Conservation (phyloP, 108 stramenopile species). For the Seminavis robusta region DNA sequence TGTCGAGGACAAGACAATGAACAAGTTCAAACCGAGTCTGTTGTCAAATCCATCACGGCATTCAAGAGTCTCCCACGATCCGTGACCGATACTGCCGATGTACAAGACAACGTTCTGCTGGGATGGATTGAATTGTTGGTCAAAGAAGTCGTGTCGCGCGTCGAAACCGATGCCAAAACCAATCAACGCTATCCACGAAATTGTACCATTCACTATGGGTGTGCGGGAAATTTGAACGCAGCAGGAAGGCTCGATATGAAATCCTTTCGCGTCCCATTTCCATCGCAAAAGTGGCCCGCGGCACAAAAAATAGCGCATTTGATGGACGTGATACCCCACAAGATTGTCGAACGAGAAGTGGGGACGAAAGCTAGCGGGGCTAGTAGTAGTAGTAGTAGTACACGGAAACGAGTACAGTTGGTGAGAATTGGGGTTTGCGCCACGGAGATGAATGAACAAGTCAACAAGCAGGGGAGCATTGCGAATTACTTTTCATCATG, state of each 20-base stretch:
- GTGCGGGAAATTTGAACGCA: constrained; percentile 17
- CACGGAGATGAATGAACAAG: no score
- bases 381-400: background rate
- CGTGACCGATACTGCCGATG: constrained; percentile 3
- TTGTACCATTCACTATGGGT: constrained; percentile 67
- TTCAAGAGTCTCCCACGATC: constrained; percentile 66
- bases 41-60: constrained; percentile 80
- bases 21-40: constrained; percentile 51
- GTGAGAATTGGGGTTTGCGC: no score
- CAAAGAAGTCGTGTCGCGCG: constrained; percentile 63
- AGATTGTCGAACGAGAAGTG: constrained; percentile 20
- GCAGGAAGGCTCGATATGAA: constrained; percentile 5
- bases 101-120: constrained; percentile 34
- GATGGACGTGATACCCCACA: constrained; percentile 27
- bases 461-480: no score
- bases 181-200: constrained; percentile 72
- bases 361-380: background rate
- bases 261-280: constrained; percentile 17
- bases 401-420: background rate
- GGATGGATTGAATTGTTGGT: constrained; percentile 71
- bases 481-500: no score
- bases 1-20: constrained; percentile 69
- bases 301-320: constrained; percentile 31
- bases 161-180: constrained; percentile 54
- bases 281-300: constrained; percentile 14